phyloP scores from a whole-genome alignment of 192 early-diverging fungal genomes.

The Coemansia sp. region DNA sequence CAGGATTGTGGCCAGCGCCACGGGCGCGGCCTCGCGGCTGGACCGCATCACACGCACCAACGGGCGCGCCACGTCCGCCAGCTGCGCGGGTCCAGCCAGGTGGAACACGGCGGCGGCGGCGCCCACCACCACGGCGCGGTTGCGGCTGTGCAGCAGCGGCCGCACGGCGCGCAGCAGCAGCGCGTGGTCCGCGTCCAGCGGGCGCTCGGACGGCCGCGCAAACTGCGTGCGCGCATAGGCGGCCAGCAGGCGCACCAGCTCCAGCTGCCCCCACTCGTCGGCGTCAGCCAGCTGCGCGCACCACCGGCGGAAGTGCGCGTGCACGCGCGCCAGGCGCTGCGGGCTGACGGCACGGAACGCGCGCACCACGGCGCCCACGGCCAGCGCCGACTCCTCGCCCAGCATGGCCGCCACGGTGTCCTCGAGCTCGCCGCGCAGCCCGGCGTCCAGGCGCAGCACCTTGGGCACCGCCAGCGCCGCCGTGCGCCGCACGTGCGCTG shows the following conservation, averaged over 20 bases:
- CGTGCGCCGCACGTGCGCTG: constrained; percentile 90
- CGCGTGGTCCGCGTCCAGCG: constrained; percentile 76
- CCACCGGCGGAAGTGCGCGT: constrained; percentile 82
- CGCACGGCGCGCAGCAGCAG: constrained; percentile 64
- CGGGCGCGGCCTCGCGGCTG: constrained; percentile 73
- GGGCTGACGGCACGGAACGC: constrained; percentile 89
- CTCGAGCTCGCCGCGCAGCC: constrained; percentile 69
- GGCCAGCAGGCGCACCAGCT: constrained; percentile 71
- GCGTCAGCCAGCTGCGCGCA: constrained; percentile 80
- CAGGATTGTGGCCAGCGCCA: constrained; percentile 71
- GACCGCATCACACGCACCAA: constrained; percentile 71
- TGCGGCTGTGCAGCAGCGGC: constrained; percentile 79
- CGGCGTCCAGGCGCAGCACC: constrained; percentile 67
- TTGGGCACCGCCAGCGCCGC: constrained; percentile 90
- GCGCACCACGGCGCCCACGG: constrained; percentile 80
- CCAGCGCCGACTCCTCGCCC: constrained; percentile 78
- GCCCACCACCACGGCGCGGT: constrained; percentile 73
- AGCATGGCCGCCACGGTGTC: constrained; percentile 73
- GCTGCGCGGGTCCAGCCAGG: constrained; percentile 56
- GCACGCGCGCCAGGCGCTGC: constrained; percentile 77
- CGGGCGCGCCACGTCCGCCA: constrained; percentile 60
- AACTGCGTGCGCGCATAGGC: constrained; percentile 71
- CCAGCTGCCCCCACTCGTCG: constrained; percentile 96
- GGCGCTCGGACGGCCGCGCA: neutral
- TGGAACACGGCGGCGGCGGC: constrained; percentile 67